These are phyloP conservation scores for Delitschia confertaspora DNA, from an alignment of 495 filamentous ascomycete genomes.

Conservation along the genomic window DNA sequence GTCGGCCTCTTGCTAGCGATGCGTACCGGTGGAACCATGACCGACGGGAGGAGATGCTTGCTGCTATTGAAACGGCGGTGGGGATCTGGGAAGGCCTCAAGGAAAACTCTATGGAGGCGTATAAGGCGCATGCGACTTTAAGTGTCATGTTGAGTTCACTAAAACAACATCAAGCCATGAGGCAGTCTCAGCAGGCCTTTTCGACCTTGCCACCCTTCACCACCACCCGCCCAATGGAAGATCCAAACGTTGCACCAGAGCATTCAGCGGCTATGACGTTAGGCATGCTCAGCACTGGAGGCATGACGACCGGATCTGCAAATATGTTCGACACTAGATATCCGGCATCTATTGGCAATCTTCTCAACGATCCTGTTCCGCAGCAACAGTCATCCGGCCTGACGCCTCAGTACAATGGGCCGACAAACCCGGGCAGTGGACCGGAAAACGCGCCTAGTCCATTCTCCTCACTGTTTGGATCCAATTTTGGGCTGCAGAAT, in stretches of 20 bases:
- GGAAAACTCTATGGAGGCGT: constrained; percentile 77
- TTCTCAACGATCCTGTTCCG: constrained; percentile 36
- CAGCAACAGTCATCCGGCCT: constrained; percentile 16
- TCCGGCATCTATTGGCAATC: constrained; percentile 41
- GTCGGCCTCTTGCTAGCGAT: constrained; percentile 32
- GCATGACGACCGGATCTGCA: constrained; percentile 52
- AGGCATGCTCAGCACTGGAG: constrained; percentile 65
- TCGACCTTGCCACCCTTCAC: constrained; percentile 20
- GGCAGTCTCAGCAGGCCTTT: constrained; percentile 23
- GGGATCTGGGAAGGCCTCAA: constrained; percentile 69
- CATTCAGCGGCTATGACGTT: constrained; percentile 75
- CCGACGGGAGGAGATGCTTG: constrained; percentile 66
- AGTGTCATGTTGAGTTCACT: constrained; percentile 72
- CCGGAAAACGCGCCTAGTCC: constrained; percentile 32
- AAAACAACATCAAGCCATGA: constrained; percentile 37
- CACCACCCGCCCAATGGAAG: constrained; percentile 33
- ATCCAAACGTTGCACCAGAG: constrained; percentile 37
- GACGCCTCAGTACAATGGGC: constrained; percentile 23
- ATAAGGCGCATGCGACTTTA: constrained; percentile 69
- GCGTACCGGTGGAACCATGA: constrained; percentile 59
- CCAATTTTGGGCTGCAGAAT: constrained; percentile 41
- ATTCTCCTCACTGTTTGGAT: constrained; percentile 43
- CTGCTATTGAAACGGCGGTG: constrained; percentile 58
- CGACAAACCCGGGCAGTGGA: constrained; percentile 1
- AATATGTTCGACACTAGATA: constrained; percentile 31